Evolutionary conservation across 2,329 filamentous ascomycete species (phyloP).

Genomic region (Pseudogymnoascus sp.): DNA sequence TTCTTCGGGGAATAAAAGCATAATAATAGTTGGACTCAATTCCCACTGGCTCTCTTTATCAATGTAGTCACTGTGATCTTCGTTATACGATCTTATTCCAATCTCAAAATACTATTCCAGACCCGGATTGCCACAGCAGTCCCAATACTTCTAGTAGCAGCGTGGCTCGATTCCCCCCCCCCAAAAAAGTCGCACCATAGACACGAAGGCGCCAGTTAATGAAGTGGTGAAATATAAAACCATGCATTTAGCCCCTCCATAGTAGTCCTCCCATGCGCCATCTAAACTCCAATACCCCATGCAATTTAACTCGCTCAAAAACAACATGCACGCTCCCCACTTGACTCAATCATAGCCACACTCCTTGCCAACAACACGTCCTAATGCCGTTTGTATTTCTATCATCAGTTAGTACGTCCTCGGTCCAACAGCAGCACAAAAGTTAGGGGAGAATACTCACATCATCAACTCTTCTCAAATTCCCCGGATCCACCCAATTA

Average conservation of each 20-base stretch:
- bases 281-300: constrained; percentile 4
- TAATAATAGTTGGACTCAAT: neutral
- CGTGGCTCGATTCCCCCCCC: neutral
- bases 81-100: neutral
- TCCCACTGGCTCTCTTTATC: neutral
- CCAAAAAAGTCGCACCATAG: neutral
- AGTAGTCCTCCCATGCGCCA: neutral
- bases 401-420: constrained; percentile 2
- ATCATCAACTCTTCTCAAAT: constrained; percentile 75
- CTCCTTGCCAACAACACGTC: neutral
- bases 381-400: constrained; percentile 31
- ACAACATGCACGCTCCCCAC: neutral
- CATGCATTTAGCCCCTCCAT: neutral
- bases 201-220: neutral
- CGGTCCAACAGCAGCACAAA: neutral
- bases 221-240: neutral
- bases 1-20: too few relatives aligned
- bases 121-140: neutral
- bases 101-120: constrained; percentile 3
- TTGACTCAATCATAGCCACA: neutral
- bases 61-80: neutral
- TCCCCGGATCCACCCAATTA: constrained; percentile 79
- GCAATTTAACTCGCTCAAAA: constrained; percentile 7
- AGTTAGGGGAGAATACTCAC: constrained; percentile 52
- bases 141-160: neutral